Conservation (phyloP, 768 basidiomycete genomes). For the Lentinula aciculospora region DNA sequence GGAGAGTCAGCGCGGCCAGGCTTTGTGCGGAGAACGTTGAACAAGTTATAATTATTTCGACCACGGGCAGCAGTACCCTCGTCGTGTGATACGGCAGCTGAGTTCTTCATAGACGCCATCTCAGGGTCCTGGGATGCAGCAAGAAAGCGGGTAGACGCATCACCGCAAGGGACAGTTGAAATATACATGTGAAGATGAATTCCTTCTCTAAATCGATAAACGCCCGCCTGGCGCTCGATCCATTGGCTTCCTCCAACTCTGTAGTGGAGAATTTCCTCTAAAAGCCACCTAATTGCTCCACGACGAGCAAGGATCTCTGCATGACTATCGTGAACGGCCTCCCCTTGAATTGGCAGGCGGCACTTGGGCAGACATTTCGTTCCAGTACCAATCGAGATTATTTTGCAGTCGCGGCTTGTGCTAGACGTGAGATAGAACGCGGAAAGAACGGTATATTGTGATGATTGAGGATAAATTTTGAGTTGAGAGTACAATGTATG, state of each 20-base stretch:
- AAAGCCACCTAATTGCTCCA: conserved; percentile 71
- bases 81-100: conserved; percentile 24
- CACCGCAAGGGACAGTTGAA: conserved; percentile 62
- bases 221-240: conserved; percentile 42
- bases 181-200: conserved; percentile 67
- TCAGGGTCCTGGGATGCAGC: conserved; percentile 68
- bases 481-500: conserved; percentile 39
- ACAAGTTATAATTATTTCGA: conserved; percentile 68
- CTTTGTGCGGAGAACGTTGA: conserved; percentile 85
- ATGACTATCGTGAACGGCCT: conserved; percentile 83
- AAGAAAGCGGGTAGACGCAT: conserved; percentile 79
- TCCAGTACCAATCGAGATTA: conserved; percentile 75
- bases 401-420: conserved; percentile 27
- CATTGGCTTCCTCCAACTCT: conserved; percentile 26
- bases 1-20: conserved; percentile 90
- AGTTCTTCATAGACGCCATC: conserved; percentile 67
- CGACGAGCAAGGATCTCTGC: conserved; percentile 90
- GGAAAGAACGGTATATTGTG: conserved; percentile 63
- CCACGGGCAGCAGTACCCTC: conserved; percentile 50
- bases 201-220: conserved; percentile 30
- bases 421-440: conserved; percentile 37
- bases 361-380: conserved; percentile 76
- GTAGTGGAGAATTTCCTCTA: conserved; percentile 57
- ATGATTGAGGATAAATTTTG: conserved; percentile 42
- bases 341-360: conserved; percentile 61